These are phyloP conservation scores for Populus euphratica DNA, from an alignment of 345 rosid genomes.

Conservation along the genomic window DNA sequence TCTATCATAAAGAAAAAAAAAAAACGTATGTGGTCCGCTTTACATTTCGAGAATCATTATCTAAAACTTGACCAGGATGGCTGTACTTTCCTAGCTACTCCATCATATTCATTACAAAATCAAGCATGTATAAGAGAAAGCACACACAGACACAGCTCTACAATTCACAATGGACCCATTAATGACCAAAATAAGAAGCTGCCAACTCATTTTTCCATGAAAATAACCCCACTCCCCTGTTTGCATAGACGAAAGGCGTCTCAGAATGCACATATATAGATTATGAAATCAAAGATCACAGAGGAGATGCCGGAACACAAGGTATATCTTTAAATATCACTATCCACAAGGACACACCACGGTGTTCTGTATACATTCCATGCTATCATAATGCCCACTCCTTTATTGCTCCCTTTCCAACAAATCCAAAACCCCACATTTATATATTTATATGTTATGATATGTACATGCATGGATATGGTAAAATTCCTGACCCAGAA, in stretches of 20 bases:
- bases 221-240: not conserved
- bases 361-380: constrained; percentile 8
- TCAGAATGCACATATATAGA: not conserved
- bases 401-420: constrained; percentile 6
- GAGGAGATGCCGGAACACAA: not conserved
- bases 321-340: not conserved
- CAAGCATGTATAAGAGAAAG: too few species aligned
- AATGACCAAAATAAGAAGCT: not conserved
- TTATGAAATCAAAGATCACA: not conserved
- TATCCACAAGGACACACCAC: not conserved
- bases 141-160: too few species aligned
- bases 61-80: not conserved
- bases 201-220: too few species aligned
- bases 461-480: constrained; percentile 11
- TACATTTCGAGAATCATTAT: not conserved
- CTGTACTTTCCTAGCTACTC: not conserved
- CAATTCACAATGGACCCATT: not conserved
- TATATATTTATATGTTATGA: not conserved
- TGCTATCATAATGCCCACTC: not conserved
- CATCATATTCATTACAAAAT: not conserved
- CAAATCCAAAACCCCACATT: not conserved
- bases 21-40: not conserved
- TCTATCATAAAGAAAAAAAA: too few species aligned
- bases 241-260: not conserved
- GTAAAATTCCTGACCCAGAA: not conserved